Evolutionary conservation across 345 rosid genomes (phyloP).

Genomic region (Crucihimalaya himalaica): DNA sequence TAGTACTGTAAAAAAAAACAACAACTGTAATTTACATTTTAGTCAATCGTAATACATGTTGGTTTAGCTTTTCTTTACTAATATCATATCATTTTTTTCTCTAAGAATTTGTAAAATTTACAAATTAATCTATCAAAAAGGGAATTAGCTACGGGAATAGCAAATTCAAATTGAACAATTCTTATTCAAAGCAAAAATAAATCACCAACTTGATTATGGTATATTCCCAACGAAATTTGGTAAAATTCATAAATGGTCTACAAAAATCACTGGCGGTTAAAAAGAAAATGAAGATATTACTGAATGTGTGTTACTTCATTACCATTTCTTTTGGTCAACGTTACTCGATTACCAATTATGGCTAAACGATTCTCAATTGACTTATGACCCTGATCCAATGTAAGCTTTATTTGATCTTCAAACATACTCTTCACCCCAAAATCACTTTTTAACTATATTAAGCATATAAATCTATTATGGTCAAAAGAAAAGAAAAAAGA

Average conservation of each 20-base stretch:
- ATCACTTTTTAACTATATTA: neutral
- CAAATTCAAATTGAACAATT: neutral
- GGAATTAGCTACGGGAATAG: too few species aligned
- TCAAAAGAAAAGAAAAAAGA: neutral
- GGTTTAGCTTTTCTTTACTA: constrained; percentile 4
- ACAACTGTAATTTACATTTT: constrained; percentile 17
- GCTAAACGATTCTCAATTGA: neutral
- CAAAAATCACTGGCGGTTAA: neutral
- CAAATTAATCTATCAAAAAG: neutral
- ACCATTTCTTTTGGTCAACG: constrained; percentile 14
- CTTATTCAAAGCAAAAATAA: neutral
- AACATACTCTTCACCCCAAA: neutral
- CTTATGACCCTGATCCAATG: too few species aligned
- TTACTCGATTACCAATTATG: constrained; percentile 8
- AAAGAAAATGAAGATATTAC: neutral
- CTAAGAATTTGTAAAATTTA: neutral
- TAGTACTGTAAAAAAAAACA: constrained; percentile 18
- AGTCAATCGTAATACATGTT: neutral
- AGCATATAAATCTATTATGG: neutral
- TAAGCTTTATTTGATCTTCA: neutral
- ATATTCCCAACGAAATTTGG: constrained; percentile 8
- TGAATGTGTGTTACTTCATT: constrained; percentile 8
- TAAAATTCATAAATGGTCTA: constrained; percentile 20
- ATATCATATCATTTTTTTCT: neutral
- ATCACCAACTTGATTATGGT: constrained; percentile 19